Evolutionary conservation across 2,329 filamentous ascomycete genomes (phyloP), one percentile per base, ranked within the genome.

Genomic region (Xylaria multiplex): DNA sequence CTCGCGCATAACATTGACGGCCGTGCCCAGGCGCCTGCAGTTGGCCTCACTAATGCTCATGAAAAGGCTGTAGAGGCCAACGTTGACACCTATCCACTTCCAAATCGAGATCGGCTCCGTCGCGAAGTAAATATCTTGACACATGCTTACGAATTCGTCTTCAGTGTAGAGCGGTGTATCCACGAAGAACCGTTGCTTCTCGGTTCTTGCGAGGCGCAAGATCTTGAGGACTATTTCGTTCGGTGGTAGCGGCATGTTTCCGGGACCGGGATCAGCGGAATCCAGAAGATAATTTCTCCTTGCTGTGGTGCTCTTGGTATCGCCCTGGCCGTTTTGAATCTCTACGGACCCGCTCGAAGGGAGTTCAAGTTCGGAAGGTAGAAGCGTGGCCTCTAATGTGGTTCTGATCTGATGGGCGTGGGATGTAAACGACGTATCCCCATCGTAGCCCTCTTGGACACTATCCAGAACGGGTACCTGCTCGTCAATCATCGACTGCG

Each of bases 351-450:
- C 52, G 19, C 54, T 63, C 37, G 30, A 50, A 50, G 49, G 54
- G 43, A 54, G 67, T 59, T 66, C 62, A 22, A 73, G 59, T 6
- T 72, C 70, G 2, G 68, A 67, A 24, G 69, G 65, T 9, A 67
- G 48, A 45, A 75, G 69, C 8, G 71, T 71, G 22, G 68, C 65
- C 24, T 68, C 73, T 16, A 75, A 32, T 11, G 70, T 68, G 11
- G 64, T 72, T 19, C 70, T 67, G 24, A 71, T 71, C 43, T 35
- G 54, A 40, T 70, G 64, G 13, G 71, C 73, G 3, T 76, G 73
- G 9, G 73, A 72, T 27, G 72, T 72, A 35, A 76, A 75, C 1
- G 75, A 77, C 0, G 75, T 70, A 46, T 76, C 72, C 2, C 74
- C 73, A 27, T 68, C 68, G 42, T 71, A 77, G 2, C 73, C 73